Evolutionary conservation across 352 stramenopile species (phyloP).

Genomic region (Phytophthora sansomeana): DNA sequence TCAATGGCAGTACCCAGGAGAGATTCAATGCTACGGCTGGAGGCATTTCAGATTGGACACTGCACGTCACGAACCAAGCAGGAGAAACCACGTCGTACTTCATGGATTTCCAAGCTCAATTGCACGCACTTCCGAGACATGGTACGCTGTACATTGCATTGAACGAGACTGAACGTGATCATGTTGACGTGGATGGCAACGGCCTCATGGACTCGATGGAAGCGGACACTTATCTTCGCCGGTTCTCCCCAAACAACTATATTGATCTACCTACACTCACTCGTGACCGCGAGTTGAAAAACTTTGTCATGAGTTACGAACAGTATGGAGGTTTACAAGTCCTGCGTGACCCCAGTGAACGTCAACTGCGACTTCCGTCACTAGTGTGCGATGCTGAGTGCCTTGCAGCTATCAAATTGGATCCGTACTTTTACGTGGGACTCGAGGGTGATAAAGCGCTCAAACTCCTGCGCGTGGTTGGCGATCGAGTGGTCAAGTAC

Average conservation of each 20-base stretch:
- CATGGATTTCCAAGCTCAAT: conserved; percentile 68
- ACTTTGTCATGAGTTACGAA: conserved; percentile 61
- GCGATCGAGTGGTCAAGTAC: conserved; percentile 65
- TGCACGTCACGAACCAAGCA: conserved; percentile 71
- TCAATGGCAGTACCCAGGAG: conserved; percentile 16
- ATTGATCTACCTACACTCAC: conserved; percentile 42
- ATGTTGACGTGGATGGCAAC: conserved; percentile 72
- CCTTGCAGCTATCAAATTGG: conserved; percentile 48
- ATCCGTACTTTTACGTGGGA: conserved; percentile 66
- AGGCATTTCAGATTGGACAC: conserved; percentile 75
- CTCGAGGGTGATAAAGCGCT: conserved; percentile 56
- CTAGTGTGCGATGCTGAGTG: conserved; percentile 57
- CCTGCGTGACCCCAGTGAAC: conserved; percentile 55
- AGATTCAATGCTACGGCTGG: conserved; percentile 45
- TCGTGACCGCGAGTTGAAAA: conserved; percentile 51
- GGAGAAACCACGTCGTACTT: conserved; percentile 62
- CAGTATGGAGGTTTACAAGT: conserved; percentile 55
- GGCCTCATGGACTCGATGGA: conserved; percentile 64
- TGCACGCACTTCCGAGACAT: conserved; percentile 76
- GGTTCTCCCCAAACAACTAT: conserved; percentile 62
- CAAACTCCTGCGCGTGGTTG: conserved; percentile 52
- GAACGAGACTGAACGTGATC: conserved; percentile 63
- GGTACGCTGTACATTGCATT: conserved; percentile 67
- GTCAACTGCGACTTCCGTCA: conserved; percentile 61
- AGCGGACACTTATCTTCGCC: conserved; percentile 56